phyloP scores from a whole-genome alignment of 306 rosid species.

The Carpinus fangiana region DNA sequence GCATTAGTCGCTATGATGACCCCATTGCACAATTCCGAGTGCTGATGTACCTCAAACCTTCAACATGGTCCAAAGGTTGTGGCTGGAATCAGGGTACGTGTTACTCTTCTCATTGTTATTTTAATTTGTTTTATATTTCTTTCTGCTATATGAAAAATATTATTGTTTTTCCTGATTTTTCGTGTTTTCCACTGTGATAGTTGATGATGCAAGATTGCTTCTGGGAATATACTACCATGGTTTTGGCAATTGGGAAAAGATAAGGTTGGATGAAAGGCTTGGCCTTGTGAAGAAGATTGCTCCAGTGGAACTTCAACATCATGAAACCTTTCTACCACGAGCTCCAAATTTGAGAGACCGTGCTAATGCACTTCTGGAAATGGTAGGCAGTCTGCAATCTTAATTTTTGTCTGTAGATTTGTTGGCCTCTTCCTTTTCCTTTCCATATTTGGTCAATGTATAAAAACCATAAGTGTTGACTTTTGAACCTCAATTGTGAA shows the following conservation, averaged over 20 bases:
- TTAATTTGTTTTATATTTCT: background rate
- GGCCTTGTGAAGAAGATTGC: slow-evolving; percentile 94
- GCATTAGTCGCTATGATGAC: slow-evolving; percentile 88
- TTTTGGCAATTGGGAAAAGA: slow-evolving; percentile 95
- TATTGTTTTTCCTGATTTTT: slow-evolving; percentile 28
- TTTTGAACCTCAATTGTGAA: background rate
- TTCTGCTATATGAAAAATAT: background rate
- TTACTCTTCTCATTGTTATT: slow-evolving; percentile 28
- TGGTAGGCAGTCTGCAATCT: slow-evolving; percentile 51
- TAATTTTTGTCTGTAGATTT: slow-evolving; percentile 11
- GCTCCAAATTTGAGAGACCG: slow-evolving; percentile 99
- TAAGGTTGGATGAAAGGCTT: slow-evolving; percentile 91
- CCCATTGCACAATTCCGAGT: slow-evolving; percentile 93
- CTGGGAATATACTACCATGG: slow-evolving; percentile 93
- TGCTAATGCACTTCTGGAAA: slow-evolving; percentile 94
- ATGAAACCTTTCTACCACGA: slow-evolving; percentile 96
- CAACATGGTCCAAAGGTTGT: slow-evolving; percentile 99
- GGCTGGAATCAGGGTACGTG: slow-evolving; percentile 99
- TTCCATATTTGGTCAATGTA: background rate
- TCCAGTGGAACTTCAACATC: slow-evolving; percentile 97
- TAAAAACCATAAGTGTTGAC: background rate
- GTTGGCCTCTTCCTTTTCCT: background rate
- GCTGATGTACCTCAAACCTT: slow-evolving; percentile 78
- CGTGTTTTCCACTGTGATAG: slow-evolving; percentile 42
- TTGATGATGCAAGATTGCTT: slow-evolving; percentile 98